Conservation (phyloP, 2,329 filamentous ascomycete species). For the Epichloe amarillans region DNA sequence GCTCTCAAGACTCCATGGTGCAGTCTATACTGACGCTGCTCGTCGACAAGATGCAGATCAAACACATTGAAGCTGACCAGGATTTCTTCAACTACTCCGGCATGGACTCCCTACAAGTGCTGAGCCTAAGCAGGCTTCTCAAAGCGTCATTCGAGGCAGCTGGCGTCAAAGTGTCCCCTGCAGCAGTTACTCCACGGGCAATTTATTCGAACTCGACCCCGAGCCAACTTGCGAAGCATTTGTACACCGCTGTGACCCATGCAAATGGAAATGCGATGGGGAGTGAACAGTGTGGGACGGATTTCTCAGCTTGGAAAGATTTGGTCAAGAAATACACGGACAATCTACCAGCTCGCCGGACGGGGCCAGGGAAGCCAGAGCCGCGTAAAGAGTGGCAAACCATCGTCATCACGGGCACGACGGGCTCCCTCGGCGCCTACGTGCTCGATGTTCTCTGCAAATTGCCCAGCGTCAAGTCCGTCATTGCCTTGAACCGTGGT, state of each 20-base stretch:
- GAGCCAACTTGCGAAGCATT: conserved; percentile 10
- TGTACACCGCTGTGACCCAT: conserved; percentile 1
- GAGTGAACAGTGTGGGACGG: not conserved
- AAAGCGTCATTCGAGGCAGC: conserved; percentile 9
- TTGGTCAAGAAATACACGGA: conserved; percentile 18
- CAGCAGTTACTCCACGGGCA: conserved; percentile 10
- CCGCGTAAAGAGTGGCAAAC: conserved; percentile 29
- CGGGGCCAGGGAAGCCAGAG: conserved; percentile 12
- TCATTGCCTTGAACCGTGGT: conserved; percentile 17
- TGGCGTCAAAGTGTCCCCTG: conserved; percentile 7
- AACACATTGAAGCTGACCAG: conserved; percentile 11
- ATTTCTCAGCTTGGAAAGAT: conserved; percentile 4
- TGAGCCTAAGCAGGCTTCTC: conserved; percentile 12
- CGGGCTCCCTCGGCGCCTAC: conserved; percentile 76
- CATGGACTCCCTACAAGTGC: conserved; percentile 27
- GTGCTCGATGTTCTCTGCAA: conserved; percentile 31
- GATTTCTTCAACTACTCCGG: conserved; percentile 25
- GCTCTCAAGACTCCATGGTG: conserved; percentile 11
- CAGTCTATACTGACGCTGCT: conserved; percentile 12
- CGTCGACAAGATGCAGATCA: conserved; percentile 6
- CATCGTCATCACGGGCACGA: conserved; percentile 74
- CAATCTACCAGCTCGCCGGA: conserved; percentile 11
- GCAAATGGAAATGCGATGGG: conserved; percentile 4
- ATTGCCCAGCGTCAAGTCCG: conserved; percentile 10
- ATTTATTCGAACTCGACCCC: conserved; percentile 20